Evolutionary conservation across 2,329 filamentous ascomycete genomes (phyloP).

Genomic region (Didymella glomerata): DNA sequence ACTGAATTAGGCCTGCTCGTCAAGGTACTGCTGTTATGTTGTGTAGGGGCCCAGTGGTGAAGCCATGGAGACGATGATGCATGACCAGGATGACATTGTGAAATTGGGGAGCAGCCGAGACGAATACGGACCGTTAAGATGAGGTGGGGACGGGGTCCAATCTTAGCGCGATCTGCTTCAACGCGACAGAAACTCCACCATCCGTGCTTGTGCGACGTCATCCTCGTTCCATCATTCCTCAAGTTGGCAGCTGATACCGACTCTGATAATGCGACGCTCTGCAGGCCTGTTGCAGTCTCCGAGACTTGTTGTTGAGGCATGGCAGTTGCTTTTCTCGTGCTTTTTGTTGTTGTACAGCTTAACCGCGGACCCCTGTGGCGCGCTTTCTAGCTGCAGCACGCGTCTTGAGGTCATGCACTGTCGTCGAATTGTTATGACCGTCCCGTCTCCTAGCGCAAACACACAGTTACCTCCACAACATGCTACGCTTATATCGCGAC

Average conservation of each 20-base stretch:
- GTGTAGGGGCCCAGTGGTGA: not conserved
- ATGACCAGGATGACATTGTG: not conserved
- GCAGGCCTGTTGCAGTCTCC: not conserved
- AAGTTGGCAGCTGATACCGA: conserved; percentile 8
- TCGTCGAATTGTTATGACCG: conserved; percentile 17
- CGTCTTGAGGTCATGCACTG: conserved; percentile 15
- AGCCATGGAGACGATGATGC: not conserved
- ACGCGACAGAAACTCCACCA: conserved; percentile 8
- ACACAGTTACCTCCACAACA: conserved; percentile 12
- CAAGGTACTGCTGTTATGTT: not conserved
- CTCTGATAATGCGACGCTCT: not conserved
- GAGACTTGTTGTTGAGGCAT: not conserved
- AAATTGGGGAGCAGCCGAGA: not conserved
- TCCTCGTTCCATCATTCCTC: conserved; percentile 11
- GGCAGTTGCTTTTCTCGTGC: not conserved
- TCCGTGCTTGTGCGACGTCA: conserved; percentile 16
- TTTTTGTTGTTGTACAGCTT: not conserved
- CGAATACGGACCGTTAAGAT: not conserved
- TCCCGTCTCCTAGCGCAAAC: conserved; percentile 16
- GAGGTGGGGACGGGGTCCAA: conserved; percentile 8
- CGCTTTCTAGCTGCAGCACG: conserved; percentile 20
- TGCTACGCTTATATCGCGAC: conserved; percentile 15
- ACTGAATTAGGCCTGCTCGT: not conserved
- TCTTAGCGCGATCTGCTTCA: conserved; percentile 11
- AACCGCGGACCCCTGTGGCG: conserved; percentile 14